phyloP scores from a whole-genome alignment of 192 early-diverging fungal species.

The Coemansia aciculifera region DNA sequence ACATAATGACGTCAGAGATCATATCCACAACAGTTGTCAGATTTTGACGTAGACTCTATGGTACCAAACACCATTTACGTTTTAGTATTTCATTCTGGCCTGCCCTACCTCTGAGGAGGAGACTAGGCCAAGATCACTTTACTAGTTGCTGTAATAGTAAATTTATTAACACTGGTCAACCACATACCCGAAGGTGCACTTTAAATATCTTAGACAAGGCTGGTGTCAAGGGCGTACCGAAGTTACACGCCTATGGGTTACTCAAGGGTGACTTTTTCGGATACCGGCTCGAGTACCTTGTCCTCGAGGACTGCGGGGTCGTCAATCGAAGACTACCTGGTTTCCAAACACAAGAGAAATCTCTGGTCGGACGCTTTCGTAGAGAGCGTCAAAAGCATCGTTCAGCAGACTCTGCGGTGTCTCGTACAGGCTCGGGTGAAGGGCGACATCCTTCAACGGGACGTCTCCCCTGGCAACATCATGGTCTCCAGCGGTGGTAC shows the following conservation, averaged over 20 bases:
- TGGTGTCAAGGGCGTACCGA: neutral
- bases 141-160: too few relatives aligned
- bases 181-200: constrained; percentile 14
- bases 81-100: too few relatives aligned
- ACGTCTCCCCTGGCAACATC: constrained; percentile 27
- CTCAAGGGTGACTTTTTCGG: neutral
- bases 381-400: neutral
- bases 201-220: neutral
- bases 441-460: constrained; percentile 17
- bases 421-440: constrained; percentile 2
- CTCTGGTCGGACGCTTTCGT: neutral
- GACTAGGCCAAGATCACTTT: too few relatives aligned
- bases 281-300: constrained; percentile 6
- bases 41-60: too few relatives aligned
- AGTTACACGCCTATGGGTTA: neutral
- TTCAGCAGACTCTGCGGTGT: neutral
- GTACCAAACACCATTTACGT: too few relatives aligned
- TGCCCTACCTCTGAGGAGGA: too few relatives aligned
- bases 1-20: too few relatives aligned
- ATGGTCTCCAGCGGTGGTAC: neutral
- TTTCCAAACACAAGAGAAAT: neutral
- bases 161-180: neutral
- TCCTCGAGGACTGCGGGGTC: constrained; percentile 16
- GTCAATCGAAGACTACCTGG: neutral
- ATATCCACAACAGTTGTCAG: too few relatives aligned